A percentile compares a stretch with the other conserved stretches of the same genome.
phyloP scores from a whole-genome alignment of 805 yeast genomes.

The Barnettozyma californica region DNA sequence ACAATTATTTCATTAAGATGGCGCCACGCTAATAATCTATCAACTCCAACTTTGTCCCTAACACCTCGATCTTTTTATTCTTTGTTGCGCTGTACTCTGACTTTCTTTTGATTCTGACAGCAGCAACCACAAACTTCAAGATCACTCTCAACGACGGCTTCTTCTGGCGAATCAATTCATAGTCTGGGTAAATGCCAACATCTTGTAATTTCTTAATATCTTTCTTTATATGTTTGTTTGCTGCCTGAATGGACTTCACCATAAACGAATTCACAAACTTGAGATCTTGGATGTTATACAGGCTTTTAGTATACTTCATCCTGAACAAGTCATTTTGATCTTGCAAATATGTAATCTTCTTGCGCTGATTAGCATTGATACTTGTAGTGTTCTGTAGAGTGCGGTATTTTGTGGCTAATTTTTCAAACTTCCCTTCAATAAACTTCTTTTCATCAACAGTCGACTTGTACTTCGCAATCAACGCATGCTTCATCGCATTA shows the following conservation, averaged over 20 bases:
- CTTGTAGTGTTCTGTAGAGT: slow-evolving; percentile 25
- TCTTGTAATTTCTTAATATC: slow-evolving; percentile 26
- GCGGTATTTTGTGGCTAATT: slow-evolving; percentile 22
- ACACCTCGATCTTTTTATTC: slow-evolving; percentile 16
- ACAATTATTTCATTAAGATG: neutral
- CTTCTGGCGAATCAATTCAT: slow-evolving; percentile 19
- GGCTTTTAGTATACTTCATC: slow-evolving; percentile 42
- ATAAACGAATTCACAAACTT: slow-evolving; percentile 30
- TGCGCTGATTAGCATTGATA: slow-evolving; percentile 19
- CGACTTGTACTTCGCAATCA: slow-evolving; percentile 23
- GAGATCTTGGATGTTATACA: slow-evolving; percentile 31
- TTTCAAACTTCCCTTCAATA: slow-evolving; percentile 30
- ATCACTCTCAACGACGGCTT: slow-evolving; percentile 24
- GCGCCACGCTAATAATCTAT: slow-evolving; percentile 3
- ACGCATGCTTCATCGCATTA: slow-evolving; percentile 29
- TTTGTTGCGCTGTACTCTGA: slow-evolving; percentile 18
- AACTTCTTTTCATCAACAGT: slow-evolving; percentile 23
- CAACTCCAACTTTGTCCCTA: slow-evolving; percentile 7
- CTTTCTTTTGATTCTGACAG: slow-evolving; percentile 32
- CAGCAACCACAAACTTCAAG: slow-evolving; percentile 33
- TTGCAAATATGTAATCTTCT: slow-evolving; percentile 23
- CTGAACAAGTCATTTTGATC: slow-evolving; percentile 41
- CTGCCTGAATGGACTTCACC: slow-evolving; percentile 25
- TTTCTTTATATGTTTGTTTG: slow-evolving; percentile 18
- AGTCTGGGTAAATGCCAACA: slow-evolving; percentile 25